Percentiles rank a stretch among this genome's conserved stretches.
Conservation (phyloP, 768 basidiomycete species). For the Boletus tylopilopsis region DNA sequence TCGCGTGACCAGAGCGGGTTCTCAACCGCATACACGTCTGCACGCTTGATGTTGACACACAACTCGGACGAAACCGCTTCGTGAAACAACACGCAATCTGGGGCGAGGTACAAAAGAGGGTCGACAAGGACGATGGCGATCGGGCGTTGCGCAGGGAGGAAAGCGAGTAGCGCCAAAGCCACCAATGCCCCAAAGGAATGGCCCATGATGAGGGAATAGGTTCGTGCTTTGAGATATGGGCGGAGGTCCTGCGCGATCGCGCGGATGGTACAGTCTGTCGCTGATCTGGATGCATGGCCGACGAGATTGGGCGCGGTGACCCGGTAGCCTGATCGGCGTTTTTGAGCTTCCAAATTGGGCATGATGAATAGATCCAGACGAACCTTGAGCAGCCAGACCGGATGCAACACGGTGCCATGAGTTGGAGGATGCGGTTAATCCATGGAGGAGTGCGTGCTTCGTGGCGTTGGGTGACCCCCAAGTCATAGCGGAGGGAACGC, state of each 20-base stretch:
- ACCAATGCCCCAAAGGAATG: conserved; percentile 18
- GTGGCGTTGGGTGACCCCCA: conserved; percentile 23
- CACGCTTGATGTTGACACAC: neutral
- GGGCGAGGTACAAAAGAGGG: conserved; percentile 8
- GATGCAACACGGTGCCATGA: conserved; percentile 19
- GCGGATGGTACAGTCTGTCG: conserved; percentile 6
- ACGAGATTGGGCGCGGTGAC: conserved; percentile 21
- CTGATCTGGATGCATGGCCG: conserved; percentile 13
- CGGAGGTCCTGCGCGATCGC: conserved; percentile 16
- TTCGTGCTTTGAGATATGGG: conserved; percentile 8
- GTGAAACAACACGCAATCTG: neutral
- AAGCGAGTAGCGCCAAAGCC: neutral
- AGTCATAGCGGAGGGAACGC: conserved; percentile 12
- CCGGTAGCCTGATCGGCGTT: conserved; percentile 20
- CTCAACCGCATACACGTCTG: conserved; percentile 1
- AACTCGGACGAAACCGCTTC: neutral
- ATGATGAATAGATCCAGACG: neutral
- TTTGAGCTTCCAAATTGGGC: too few species aligned
- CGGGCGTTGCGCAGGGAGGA: conserved; percentile 4
- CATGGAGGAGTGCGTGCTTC: conserved; percentile 28
- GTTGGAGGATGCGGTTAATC: conserved; percentile 17
- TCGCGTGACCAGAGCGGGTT: neutral
- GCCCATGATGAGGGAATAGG: conserved; percentile 18
- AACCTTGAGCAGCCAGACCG: conserved; percentile 18
- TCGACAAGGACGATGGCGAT: conserved; percentile 21